phyloP scores from a whole-genome alignment of 805 yeast genomes.

The Brettanomyces anomalus region DNA sequence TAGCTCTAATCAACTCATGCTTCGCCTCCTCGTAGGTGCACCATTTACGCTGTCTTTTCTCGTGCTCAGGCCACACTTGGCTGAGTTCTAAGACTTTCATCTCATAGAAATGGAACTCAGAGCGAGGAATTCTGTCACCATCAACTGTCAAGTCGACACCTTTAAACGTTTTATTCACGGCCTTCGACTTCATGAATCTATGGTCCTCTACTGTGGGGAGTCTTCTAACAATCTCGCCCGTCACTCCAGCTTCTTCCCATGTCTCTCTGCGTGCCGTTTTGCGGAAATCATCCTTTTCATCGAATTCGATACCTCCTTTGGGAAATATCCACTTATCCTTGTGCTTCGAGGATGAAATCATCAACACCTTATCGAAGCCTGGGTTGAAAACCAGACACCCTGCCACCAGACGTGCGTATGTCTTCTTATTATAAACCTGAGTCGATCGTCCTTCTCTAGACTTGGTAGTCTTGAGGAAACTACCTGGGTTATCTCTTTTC shows the following conservation, averaged over 20 bases:
- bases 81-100: conserved; percentile 50
- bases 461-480: conserved; percentile 20
- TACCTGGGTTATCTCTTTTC: conserved; percentile 3
- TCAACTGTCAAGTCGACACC: conserved; percentile 16
- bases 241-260: conserved; percentile 97
- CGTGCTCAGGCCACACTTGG: conserved; percentile 68
- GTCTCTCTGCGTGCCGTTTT: conserved; percentile 75
- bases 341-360: conserved; percentile 69
- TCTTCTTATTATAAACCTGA: conserved; percentile 46
- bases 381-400: conserved; percentile 74
- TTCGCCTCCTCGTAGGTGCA: conserved; percentile 60
- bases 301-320: conserved; percentile 90
- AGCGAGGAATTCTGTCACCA: conserved; percentile 41
- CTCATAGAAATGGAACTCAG: conserved; percentile 87
- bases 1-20: conserved; percentile 44
- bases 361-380: conserved; percentile 52
- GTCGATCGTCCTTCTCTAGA: conserved; percentile 50
- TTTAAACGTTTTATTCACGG: conserved; percentile 10
- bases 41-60: conserved; percentile 64
- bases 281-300: conserved; percentile 45
- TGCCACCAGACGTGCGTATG: conserved; percentile 85
- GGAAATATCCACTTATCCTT: conserved; percentile 80
- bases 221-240: conserved; percentile 46
- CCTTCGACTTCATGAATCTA: conserved; percentile 17
- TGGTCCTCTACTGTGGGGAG: conserved; percentile 63